phyloP scores from a whole-genome alignment of 352 stramenopile species.

The Hyaloperonospora brassicae region DNA sequence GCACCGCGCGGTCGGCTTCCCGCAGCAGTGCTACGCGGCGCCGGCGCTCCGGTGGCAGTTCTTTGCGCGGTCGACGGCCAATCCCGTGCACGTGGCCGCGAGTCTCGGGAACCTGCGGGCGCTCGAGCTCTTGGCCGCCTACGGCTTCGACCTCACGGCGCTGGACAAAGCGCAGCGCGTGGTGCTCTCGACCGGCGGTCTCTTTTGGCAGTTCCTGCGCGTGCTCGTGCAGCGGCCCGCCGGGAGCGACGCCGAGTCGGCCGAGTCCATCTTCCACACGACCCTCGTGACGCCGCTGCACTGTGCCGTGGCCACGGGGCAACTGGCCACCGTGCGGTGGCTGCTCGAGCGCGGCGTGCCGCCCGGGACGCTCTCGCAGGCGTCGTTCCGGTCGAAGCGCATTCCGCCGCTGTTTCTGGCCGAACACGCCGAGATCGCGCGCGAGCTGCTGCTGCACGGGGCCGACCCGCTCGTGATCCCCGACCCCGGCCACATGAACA shows the following conservation, averaged over 20 bases:
- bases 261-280: conserved; percentile 70
- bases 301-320: conserved; percentile 62
- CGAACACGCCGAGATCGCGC: conserved; percentile 55
- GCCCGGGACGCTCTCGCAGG: conserved; percentile 38
- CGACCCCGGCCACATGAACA: conserved; percentile 74
- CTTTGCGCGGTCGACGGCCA: conserved; percentile 65
- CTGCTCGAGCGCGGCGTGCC: conserved; percentile 52
- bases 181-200: conserved; percentile 65
- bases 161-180: conserved; percentile 77
- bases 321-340: conserved; percentile 62
- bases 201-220: conserved; percentile 75
- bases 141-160: conserved; percentile 52
- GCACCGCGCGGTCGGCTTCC: conserved; percentile 38
- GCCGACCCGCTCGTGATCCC: conserved; percentile 58
- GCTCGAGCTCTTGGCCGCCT: conserved; percentile 42
- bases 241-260: conserved; percentile 45
- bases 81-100: conserved; percentile 72
- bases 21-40: conserved; percentile 40
- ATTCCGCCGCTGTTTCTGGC: conserved; percentile 71
- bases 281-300: conserved; percentile 75
- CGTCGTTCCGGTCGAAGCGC: conserved; percentile 61
- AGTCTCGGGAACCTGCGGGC: conserved; percentile 65
- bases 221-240: conserved; percentile 50
- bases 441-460: conserved; percentile 52
- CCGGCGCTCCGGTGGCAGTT: conserved; percentile 42